Evolutionary conservation across 257 asterid genomes (phyloP).

Genomic region (Lycium barbarum): DNA sequence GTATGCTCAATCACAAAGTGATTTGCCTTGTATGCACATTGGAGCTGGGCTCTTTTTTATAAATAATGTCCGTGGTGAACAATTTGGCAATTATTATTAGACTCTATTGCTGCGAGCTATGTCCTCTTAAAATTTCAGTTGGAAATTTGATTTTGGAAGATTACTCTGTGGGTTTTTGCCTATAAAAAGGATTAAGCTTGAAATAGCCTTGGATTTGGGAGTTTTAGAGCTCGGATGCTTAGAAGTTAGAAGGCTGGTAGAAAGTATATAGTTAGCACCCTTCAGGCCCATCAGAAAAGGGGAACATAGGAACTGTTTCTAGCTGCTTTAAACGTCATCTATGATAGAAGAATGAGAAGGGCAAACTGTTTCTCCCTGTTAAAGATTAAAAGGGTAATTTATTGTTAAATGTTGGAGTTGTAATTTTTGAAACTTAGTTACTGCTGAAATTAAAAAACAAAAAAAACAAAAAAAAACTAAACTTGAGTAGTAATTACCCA

Average conservation of each 20-base stretch:
- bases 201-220: constrained; percentile 2
- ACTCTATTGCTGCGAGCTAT: too few relatives aligned
- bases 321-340: not conserved
- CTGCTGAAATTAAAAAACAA: not conserved
- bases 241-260: not conserved
- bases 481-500: not conserved
- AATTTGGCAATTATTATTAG: not conserved
- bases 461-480: too few relatives aligned
- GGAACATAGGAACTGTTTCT: not conserved
- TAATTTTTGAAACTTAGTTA: not conserved
- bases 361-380: constrained; percentile 19
- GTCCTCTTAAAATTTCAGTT: too few relatives aligned
- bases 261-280: not conserved
- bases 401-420: not conserved
- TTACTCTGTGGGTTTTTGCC: not conserved
- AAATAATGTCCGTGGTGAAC: not conserved
- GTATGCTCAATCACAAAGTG: not conserved
- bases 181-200: not conserved
- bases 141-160: not conserved
- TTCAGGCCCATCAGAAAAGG: constrained; percentile 19
- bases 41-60: not conserved
- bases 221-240: constrained; percentile 21
- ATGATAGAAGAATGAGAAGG: not conserved
- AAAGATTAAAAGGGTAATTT: constrained; percentile 21
- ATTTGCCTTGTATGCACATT: not conserved